Conservation (phyloP, 2,329 filamentous ascomycete genomes). For the Colletotrichum euphorbiae region DNA sequence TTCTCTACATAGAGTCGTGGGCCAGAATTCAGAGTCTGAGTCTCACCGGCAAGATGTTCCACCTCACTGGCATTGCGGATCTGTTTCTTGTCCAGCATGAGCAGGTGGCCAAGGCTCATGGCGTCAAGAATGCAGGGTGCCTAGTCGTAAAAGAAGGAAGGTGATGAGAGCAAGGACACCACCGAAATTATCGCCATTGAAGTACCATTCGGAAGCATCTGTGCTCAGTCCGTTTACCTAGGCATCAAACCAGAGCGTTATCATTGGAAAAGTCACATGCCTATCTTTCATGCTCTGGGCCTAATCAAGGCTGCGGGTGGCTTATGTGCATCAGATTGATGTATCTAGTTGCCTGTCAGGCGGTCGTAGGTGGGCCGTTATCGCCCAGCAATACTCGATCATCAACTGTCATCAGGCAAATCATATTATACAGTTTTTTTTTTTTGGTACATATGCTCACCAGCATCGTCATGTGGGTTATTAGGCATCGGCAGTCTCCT, state of each 20-base stretch:
- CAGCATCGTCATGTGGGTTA: background rate
- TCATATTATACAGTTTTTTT: constrained; percentile 40
- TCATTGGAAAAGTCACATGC: too few relatives aligned
- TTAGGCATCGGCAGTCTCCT: background rate
- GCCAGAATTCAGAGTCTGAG: constrained; percentile 86
- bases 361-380: too few relatives aligned
- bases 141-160: constrained; percentile 46
- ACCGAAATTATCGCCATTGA: too few relatives aligned
- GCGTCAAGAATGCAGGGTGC: constrained; percentile 52
- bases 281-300: too few relatives aligned
- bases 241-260: background rate
- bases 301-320: too few relatives aligned
- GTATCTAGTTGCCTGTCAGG: too few relatives aligned
- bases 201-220: background rate
- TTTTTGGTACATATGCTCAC: constrained; percentile 34
- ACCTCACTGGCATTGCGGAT: constrained; percentile 74
- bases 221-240: background rate
- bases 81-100: constrained; percentile 87
- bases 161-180: background rate
- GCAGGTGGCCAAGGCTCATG: constrained; percentile 64
- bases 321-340: too few relatives aligned
- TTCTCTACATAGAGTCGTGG: constrained; percentile 93
- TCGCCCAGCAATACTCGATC: background rate
- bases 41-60: constrained; percentile 82
- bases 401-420: constrained; percentile 17